phyloP scores from a whole-genome alignment of 495 filamentous ascomycete species.

The Podospora comata region DNA sequence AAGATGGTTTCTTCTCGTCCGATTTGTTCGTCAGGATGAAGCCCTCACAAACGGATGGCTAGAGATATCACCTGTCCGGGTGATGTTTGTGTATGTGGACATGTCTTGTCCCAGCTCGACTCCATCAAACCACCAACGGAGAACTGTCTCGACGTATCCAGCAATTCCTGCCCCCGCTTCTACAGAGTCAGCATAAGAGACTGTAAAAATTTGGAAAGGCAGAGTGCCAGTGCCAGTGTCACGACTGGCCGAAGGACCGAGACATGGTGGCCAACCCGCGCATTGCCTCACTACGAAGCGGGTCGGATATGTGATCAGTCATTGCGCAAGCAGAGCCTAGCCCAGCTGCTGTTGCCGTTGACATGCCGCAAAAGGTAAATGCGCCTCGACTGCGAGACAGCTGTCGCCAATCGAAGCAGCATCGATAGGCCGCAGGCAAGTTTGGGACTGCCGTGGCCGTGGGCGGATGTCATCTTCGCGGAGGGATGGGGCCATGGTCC shows the following conservation, averaged over 20 bases:
- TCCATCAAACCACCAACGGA: not conserved
- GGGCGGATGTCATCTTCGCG: not conserved
- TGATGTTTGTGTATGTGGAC: not conserved
- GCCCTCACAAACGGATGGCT: not conserved
- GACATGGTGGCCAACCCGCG: not conserved
- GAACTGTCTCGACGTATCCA: not conserved
- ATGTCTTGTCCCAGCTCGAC: not conserved
- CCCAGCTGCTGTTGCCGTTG: not conserved
- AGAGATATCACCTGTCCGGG: not conserved
- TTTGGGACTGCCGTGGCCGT: not conserved
- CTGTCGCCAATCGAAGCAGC: not conserved
- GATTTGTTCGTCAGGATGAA: not conserved
- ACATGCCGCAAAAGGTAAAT: not conserved
- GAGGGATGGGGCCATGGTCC: not conserved
- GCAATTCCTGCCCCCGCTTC: too few relatives aligned
- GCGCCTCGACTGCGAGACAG: not conserved
- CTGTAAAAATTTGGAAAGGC: not conserved
- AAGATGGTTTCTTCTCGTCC: not conserved
- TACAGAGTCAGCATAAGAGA: not conserved
- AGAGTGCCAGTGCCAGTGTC: slow-evolving; percentile 4
- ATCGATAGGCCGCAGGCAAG: not conserved
- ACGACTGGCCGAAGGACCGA: slow-evolving; percentile 6
- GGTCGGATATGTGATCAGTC: not conserved
- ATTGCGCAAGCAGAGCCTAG: slow-evolving; percentile 1
- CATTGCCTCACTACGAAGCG: not conserved